Percentiles rank a stretch among this genome's conserved stretches.
These are phyloP conservation scores for Globisporangium acanthophoron DNA, from an alignment of 352 stramenopile genomes.

Conservation along the genomic window DNA sequence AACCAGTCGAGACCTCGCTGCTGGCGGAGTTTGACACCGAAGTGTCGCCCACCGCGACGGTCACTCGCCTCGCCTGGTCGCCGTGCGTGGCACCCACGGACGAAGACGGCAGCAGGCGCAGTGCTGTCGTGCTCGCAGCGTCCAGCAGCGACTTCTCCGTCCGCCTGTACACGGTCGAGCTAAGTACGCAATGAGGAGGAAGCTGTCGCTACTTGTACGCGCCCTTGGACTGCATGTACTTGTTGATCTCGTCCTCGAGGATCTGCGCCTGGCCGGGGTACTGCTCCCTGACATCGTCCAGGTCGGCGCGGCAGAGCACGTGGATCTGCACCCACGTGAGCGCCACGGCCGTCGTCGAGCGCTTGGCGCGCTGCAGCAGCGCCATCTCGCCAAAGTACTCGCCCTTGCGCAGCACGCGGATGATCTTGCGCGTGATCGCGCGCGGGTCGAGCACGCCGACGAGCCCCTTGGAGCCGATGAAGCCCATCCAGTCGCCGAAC, in stretches of 20 bases:
- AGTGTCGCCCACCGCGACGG: conserved; percentile 25
- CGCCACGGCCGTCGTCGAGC: conserved; percentile 58
- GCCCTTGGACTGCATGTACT: conserved; percentile 70
- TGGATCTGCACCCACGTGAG: conserved; percentile 77
- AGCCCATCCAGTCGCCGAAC: conserved; percentile 79
- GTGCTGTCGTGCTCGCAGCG: conserved; percentile 21
- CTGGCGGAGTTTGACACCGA: conserved; percentile 17
- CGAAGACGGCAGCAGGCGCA: background rate
- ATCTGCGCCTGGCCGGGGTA: conserved; percentile 51
- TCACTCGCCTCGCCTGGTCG: conserved; percentile 51
- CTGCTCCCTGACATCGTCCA: conserved; percentile 59
- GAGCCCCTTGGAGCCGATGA: conserved; percentile 66
- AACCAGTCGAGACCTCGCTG: conserved; percentile 6
- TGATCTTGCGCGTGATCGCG: conserved; percentile 36
- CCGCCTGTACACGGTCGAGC: conserved; percentile 33
- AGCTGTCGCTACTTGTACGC: conserved; percentile 32
- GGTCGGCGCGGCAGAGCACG: conserved; percentile 47
- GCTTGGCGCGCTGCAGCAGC: conserved; percentile 53
- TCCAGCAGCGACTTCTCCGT: conserved; percentile 51
- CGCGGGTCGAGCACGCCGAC: conserved; percentile 63
- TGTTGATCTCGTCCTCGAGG: conserved; percentile 66
- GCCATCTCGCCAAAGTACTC: conserved; percentile 81
- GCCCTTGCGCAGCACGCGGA: conserved; percentile 58
- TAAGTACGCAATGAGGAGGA: conserved; percentile 7
- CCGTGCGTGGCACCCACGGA: background rate